Evolutionary conservation across 345 rosid species (phyloP), one percentile per base, ranked within the genome.

Genomic region (Toxicodendron radicans): DNA sequence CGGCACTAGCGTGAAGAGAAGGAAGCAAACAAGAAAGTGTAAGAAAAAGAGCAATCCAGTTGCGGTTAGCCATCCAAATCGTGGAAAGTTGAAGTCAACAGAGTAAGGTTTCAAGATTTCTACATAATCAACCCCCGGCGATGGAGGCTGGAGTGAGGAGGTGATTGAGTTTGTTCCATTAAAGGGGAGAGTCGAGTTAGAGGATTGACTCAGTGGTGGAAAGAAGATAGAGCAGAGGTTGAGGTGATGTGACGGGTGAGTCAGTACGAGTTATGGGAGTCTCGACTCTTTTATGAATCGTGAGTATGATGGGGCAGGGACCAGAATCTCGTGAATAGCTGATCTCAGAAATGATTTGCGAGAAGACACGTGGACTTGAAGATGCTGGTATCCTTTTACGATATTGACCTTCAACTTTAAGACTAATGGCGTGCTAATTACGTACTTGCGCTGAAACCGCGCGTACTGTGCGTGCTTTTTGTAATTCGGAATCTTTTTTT

Each of bases 1-100:
- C 98, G 14, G 82, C 86, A 53, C 91, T 92, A 10, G 95, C 93
- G 78, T 83, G 61, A 7, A 89, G 82, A n/a, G 68, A 48, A 23
- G 80, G 75, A 35, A 79, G 73, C 64, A 90, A 74, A 58, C 63
- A 81, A 59, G 66, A 73, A 23, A 82, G 69, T 43, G 70, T 71
- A 61, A 78, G 27, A 67, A 81, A 7, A 70, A 88, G 81, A 79
- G 81, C 51, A 77, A 83, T 77, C 85, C 77, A 67, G 56, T 79
- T 66, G 59, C 63, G 59, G 66, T 49, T 73, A 83, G 80, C 76
- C 87, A 85, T 88, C n/a, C 59, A 81, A 72, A 75, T 81, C 77
- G 33, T 7, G 65, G 48, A 66, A 66, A 59, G 12, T 10, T 18
- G 66, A 81, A 71, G 79, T 79, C 75, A 79, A 84, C 66, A 49